These are phyloP conservation scores for Viola pubescens DNA, from an alignment of 441 rosid genomes.

Conservation along the genomic window DNA sequence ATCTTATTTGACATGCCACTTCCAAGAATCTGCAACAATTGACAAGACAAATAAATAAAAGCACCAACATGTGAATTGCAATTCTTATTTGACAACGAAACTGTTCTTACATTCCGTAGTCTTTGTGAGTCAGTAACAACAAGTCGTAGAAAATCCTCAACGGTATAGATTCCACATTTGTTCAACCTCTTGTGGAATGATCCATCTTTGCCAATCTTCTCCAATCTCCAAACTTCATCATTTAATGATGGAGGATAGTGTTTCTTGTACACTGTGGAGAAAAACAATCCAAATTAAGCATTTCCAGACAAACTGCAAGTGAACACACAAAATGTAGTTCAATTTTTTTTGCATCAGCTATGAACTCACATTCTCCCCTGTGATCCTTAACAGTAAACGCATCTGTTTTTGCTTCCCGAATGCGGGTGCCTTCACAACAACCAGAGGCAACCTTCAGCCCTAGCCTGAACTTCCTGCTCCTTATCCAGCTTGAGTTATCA, in stretches of 20 bases:
- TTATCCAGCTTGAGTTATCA: constrained; percentile 89
- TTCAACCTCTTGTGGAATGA: constrained; percentile 84
- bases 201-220: constrained; percentile 90
- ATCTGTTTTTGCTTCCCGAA: constrained; percentile 89
- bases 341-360: neutral
- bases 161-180: constrained; percentile 47
- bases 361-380: constrained; percentile 74
- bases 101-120: constrained; percentile 55
- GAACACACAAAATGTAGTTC: neutral
- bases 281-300: neutral
- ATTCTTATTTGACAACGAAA: constrained; percentile 15
- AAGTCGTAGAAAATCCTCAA: constrained; percentile 70
- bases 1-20: constrained; percentile 95
- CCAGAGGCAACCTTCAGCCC: constrained; percentile 76
- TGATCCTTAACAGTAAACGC: constrained; percentile 90
- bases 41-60: constrained; percentile 9
- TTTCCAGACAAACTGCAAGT: neutral
- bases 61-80: constrained; percentile 2
- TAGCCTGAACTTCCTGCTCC: constrained; percentile 80
- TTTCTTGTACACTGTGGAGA: constrained; percentile 71
- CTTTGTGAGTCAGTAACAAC: constrained; percentile 68
- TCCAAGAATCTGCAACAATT: constrained; percentile 62
- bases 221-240: constrained; percentile 93
- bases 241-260: constrained; percentile 79
- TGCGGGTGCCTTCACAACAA: constrained; percentile 49